These are phyloP conservation scores for Chaetomium olivaceum DNA, from an alignment of 2,329 filamentous ascomycete genomes.

Conservation along the genomic window DNA sequence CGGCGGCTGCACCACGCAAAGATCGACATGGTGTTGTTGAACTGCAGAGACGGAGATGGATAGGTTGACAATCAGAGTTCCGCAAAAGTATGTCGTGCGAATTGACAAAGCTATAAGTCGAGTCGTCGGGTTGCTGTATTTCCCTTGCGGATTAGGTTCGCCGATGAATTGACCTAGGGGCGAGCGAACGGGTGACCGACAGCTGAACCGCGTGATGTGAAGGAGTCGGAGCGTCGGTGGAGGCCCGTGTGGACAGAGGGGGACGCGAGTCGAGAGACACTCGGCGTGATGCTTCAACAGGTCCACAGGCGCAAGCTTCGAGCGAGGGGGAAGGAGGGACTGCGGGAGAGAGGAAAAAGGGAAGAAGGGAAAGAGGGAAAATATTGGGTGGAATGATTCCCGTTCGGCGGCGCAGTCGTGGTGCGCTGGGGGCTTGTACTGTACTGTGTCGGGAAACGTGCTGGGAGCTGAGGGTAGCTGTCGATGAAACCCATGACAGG, in stretches of 20 bases:
- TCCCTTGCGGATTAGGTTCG: slow-evolving; percentile 1
- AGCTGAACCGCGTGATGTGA: slow-evolving; percentile 9
- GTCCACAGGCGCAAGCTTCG: slow-evolving; percentile 28
- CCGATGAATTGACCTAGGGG: slow-evolving; percentile 20
- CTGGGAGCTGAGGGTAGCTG: slow-evolving; percentile 26
- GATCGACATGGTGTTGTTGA: slow-evolving; percentile 49
- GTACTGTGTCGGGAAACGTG: slow-evolving; percentile 23
- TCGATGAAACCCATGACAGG: slow-evolving; percentile 28
- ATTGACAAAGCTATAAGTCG: slow-evolving; percentile 12
- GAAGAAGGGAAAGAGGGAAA: slow-evolving; percentile 24
- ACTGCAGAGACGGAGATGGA: neutral
- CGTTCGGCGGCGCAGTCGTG: slow-evolving; percentile 24
- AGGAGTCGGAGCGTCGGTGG: slow-evolving; percentile 4
- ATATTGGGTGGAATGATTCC: slow-evolving; percentile 26
- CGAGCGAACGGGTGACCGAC: slow-evolving; percentile 15
- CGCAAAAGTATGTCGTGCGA: neutral
- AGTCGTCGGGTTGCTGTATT: neutral
- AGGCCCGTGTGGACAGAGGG: slow-evolving; percentile 26
- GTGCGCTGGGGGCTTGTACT: slow-evolving; percentile 18
- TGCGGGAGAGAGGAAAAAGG: slow-evolving; percentile 23
- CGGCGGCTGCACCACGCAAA: slow-evolving; percentile 57
- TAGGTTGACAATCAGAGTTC: neutral
- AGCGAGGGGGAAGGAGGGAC: slow-evolving; percentile 31
- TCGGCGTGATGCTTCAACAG: slow-evolving; percentile 28
- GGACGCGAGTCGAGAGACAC: slow-evolving; percentile 29